phyloP scores from a whole-genome alignment of 257 asterid genomes.

The Nicotiana tabacum region DNA sequence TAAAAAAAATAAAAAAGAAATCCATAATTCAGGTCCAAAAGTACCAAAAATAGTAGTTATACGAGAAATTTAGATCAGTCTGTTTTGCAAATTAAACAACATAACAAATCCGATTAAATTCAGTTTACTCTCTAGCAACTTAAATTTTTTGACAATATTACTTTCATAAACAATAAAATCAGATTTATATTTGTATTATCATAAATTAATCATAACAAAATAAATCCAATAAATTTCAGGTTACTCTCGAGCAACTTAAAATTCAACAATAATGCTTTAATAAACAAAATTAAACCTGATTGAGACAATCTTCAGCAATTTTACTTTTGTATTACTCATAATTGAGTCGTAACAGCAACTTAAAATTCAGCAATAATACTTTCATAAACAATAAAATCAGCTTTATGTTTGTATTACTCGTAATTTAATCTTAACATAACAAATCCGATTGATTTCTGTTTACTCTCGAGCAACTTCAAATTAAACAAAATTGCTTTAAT shows the following conservation, averaged over 20 bases:
- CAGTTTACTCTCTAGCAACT: background rate
- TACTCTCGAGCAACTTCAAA: background rate
- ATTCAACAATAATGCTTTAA: background rate
- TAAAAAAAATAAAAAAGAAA: no score
- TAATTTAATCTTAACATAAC: background rate
- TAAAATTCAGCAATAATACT: background rate
- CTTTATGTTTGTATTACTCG: background rate
- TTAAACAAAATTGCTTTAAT: background rate
- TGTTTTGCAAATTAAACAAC: background rate
- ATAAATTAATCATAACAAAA: background rate
- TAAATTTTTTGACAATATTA: no score
- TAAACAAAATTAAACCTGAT: constrained; percentile 46
- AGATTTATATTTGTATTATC: background rate
- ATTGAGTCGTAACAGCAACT: background rate
- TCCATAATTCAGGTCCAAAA: background rate
- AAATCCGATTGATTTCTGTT: background rate
- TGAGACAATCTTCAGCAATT: constrained; percentile 75
- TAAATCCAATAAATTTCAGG: background rate
- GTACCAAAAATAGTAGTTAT: background rate
- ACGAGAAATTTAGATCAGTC: background rate
- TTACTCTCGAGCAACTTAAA: background rate
- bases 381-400: background rate
- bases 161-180: no score
- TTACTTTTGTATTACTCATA: constrained; percentile 23
- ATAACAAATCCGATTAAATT: background rate